Evolutionary conservation across 2,329 filamentous ascomycete species (phyloP).

Genomic region (Nothomitra cinnamomea): DNA sequence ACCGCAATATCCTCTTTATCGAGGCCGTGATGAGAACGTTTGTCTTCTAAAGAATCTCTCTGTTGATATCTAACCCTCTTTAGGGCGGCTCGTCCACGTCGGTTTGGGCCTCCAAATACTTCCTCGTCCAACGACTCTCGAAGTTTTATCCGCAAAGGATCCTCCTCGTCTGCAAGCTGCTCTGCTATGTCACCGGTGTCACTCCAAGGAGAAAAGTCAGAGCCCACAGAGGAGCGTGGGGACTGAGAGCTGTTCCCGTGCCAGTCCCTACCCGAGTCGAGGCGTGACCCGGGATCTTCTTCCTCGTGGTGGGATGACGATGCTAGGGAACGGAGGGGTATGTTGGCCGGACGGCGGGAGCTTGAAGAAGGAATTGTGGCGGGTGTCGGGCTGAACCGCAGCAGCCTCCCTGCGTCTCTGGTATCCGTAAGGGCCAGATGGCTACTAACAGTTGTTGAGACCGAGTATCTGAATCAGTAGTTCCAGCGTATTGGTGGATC

Average conservation of each 20-base stretch:
- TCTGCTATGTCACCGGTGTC: constrained; percentile 92
- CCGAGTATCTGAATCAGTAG: neutral
- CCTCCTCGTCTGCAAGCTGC: constrained; percentile 68
- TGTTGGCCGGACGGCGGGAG: constrained; percentile 58
- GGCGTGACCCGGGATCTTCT: constrained; percentile 20
- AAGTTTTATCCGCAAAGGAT: constrained; percentile 59
- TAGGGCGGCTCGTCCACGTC: constrained; percentile 16
- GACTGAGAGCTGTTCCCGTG: constrained; percentile 35
- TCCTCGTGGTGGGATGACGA: constrained; percentile 25
- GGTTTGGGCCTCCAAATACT: constrained; percentile 28
- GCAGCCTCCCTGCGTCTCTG: constrained; percentile 39
- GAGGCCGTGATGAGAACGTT: constrained; percentile 23
- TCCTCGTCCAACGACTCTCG: constrained; percentile 47
- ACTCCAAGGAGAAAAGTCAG: constrained; percentile 70
- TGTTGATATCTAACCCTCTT: constrained; percentile 15
- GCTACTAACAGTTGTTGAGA: neutral
- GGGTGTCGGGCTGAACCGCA: constrained; percentile 56
- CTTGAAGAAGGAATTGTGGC: constrained; percentile 73
- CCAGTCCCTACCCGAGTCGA: constrained; percentile 31
- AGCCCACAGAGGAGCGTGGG: constrained; percentile 37
- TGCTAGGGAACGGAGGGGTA: constrained; percentile 64
- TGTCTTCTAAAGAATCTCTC: constrained; percentile 23
- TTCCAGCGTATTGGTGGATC: neutral
- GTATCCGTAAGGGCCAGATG: constrained; percentile 3
- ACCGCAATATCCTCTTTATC: constrained; percentile 69